Base-by-base conservation (phyloP, 2,329 filamentous ascomycete species). In the Rhynchosporium graminicola region DNA sequence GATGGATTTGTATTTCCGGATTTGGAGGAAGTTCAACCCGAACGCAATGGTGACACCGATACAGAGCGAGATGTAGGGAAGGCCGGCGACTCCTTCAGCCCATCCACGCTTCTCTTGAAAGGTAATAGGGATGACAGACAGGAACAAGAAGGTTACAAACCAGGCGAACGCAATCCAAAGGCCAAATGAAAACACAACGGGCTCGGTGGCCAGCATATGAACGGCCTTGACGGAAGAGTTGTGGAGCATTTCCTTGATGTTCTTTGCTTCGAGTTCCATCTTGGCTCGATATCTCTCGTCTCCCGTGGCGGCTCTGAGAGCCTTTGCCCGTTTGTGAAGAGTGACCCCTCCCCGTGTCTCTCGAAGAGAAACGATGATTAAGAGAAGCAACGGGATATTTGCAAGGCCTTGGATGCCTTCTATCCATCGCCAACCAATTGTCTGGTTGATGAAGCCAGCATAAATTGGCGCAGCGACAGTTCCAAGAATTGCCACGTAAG, bases 151-250 rank as follows among this genome's bases (percentile, higher is more conserved):
- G 0, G 96, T 83, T 0, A 96, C 83, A 0, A 89, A 91, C 93
- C 93, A 97, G 33, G 88, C 87, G 74, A 97, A 97, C 0, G 91
- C 83, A 0, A 92, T 88, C 92, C 92, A 97, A 0, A 96, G 80
- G 0, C 89, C 92, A 78, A 97, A 97, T 77, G 84, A 91, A 75
- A 92, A 91, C 26, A 92, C 88, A 20, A 91, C 87, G 0, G 89
- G 87, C 68, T 92, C 89, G 0, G 89, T 92, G 67, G 87, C 78
- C 26, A 92, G 83, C 78, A 74, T 74, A 75, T 79, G 84, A 74
- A 96, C 95, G 0, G 92, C 92, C 0, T 92, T 84, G 63, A 85
- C 85, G 2, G 92, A 77, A 0, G 90, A 94, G 28, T 90, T 84
- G 9, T 80, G 79, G 59, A 96, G 86, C 83, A 93, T 90, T 62